phyloP scores from a whole-genome alignment of 2,329 filamentous ascomycete genomes.

The Colletotrichum scovillei region DNA sequence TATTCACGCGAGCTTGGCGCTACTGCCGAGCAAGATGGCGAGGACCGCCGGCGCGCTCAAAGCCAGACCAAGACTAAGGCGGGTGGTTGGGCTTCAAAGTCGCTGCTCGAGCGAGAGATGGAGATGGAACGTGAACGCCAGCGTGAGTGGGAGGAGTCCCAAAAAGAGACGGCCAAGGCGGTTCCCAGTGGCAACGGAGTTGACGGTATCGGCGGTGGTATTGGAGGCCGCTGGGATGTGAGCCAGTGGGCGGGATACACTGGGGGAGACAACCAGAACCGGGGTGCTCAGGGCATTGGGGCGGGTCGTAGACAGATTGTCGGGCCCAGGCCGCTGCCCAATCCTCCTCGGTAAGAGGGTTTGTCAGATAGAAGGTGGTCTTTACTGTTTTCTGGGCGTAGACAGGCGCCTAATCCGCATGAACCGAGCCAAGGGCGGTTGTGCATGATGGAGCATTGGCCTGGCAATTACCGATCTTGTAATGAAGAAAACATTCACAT shows the following conservation, averaged over 20 bases:
- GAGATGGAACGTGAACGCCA: constrained; percentile 82
- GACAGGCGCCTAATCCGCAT: not conserved
- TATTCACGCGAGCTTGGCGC: constrained; percentile 67
- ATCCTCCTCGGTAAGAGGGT: constrained; percentile 16
- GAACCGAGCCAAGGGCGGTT: not conserved
- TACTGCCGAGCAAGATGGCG: constrained; percentile 70
- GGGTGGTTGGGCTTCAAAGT: constrained; percentile 73
- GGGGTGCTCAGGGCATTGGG: constrained; percentile 73
- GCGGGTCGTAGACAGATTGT: constrained; percentile 81
- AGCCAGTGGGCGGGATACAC: constrained; percentile 81
- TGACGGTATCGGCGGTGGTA: constrained; percentile 74
- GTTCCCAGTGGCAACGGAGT: constrained; percentile 62
- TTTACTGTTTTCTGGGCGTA: constrained; percentile 5
- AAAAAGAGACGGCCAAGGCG: constrained; percentile 71
- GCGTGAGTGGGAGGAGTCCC: constrained; percentile 82
- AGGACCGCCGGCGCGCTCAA: constrained; percentile 69
- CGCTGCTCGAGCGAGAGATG: constrained; percentile 82
- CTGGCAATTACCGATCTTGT: not conserved
- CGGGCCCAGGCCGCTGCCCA: constrained; percentile 76
- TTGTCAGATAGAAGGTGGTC: not conserved
- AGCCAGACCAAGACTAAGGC: constrained; percentile 72
- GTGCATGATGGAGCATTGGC: not conserved
- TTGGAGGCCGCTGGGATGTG: constrained; percentile 79
- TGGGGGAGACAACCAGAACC: constrained; percentile 80
- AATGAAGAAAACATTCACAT: not conserved